A percentile compares a stretch with the other conserved stretches of the same genome.
These are phyloP conservation scores for Excoecaria agallocha DNA, from an alignment of 345 rosid genomes.

Conservation along the genomic window DNA sequence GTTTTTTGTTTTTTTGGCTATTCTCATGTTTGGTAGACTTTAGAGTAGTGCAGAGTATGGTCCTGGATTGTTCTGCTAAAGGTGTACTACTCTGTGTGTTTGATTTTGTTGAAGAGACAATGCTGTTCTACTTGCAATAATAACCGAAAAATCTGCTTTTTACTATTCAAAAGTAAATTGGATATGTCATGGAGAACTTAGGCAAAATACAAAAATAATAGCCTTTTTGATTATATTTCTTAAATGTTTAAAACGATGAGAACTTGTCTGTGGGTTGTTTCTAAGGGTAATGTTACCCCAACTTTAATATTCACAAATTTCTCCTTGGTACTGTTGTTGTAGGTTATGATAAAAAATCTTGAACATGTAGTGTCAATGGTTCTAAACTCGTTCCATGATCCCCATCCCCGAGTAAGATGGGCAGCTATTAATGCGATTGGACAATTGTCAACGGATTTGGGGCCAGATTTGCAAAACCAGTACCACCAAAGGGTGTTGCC, in stretches of 20 bases:
- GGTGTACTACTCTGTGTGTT: background rate
- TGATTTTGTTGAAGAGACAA: background rate
- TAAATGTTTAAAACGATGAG: background rate
- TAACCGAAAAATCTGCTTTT: background rate
- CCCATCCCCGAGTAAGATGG: conserved; percentile 98
- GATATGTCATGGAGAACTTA: background rate
- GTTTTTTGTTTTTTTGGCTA: background rate
- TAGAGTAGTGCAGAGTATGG: background rate
- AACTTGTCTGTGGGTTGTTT: background rate
- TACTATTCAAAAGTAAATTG: background rate
- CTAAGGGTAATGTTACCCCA: background rate
- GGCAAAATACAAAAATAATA: background rate
- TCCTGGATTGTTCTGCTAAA: background rate
- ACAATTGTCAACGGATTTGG: conserved; percentile 95
- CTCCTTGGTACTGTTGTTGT: conserved; percentile 15
- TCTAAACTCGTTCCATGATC: conserved; percentile 73
- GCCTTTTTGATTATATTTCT: no score
- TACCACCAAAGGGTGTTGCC: conserved; percentile 85
- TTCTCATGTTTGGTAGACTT: background rate
- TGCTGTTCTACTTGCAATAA: background rate
- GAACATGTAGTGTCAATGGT: conserved; percentile 90
- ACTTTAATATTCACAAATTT: conserved; percentile 8
- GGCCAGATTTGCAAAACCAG: conserved; percentile 97
- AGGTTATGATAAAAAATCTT: conserved; percentile 93
- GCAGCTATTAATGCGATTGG: conserved; percentile 99